These are phyloP conservation scores for Candida oleophila DNA, from an alignment of 805 yeast species.

Conservation along the genomic window DNA sequence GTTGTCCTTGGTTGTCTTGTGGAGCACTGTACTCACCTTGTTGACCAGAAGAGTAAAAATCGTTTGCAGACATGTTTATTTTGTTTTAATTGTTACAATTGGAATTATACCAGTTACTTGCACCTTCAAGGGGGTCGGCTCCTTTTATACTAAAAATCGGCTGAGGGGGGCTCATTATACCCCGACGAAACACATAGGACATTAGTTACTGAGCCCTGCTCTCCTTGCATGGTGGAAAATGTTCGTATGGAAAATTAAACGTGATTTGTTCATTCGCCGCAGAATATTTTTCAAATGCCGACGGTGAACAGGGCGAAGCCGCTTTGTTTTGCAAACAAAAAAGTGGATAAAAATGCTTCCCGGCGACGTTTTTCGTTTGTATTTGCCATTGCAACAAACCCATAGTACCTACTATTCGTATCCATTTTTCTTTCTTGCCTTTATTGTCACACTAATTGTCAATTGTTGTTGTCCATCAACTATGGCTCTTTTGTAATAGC, in stretches of 20 bases:
- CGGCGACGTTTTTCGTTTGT: no score
- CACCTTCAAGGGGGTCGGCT: not conserved
- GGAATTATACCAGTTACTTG: not conserved
- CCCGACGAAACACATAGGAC: not conserved
- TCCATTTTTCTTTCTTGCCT: no score
- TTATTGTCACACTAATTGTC: no score
- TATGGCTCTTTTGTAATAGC: no score
- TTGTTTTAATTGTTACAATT: not conserved
- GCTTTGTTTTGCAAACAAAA: not conserved
- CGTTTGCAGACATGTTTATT: conserved; percentile 7
- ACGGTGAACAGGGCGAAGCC: not conserved
- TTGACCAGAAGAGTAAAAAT: conserved; percentile 7
- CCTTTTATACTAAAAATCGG: not conserved
- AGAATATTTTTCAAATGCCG: not conserved
- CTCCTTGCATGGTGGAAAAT: not conserved
- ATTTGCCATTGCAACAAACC: no score
- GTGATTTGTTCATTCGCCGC: not conserved
- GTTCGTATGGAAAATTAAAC: not conserved
- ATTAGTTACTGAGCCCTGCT: not conserved
- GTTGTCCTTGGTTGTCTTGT: conserved; percentile 9
- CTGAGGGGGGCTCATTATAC: not conserved
- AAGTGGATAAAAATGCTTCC: no score
- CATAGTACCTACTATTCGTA: no score
- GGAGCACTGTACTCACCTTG: conserved; percentile 10
- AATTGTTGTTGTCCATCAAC: no score